phyloP scores from a whole-genome alignment of 176 grass and related monocot genomes.

The Otatea glauca region DNA sequence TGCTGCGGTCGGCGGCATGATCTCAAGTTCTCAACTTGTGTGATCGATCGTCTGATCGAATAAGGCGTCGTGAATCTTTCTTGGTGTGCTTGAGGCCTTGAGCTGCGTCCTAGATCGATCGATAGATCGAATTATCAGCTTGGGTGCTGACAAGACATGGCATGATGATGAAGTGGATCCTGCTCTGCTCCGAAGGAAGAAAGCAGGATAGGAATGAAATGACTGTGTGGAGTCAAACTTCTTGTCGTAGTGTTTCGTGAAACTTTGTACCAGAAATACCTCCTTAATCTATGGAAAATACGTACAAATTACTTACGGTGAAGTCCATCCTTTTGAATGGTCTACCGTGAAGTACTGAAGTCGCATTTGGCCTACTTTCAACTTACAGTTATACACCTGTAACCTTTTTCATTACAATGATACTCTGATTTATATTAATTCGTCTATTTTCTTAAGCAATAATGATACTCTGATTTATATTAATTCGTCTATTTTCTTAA shows the following conservation, averaged over 20 bases:
- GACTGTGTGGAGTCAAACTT: background rate
- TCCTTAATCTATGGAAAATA: background rate
- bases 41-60: background rate
- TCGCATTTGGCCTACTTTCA: background rate
- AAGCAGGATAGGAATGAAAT: background rate
- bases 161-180: background rate
- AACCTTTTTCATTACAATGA: background rate
- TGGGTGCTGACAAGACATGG: background rate
- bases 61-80: background rate
- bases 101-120: constrained; percentile 5
- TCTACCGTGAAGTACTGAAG: background rate
- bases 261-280: background rate
- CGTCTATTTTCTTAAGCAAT: too few species aligned
- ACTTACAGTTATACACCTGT: background rate
- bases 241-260: background rate
- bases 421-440: background rate
- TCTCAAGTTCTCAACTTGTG: background rate
- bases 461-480: background rate
- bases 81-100: background rate
- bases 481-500: too few species aligned
- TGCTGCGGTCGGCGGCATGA: background rate
- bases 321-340: background rate
- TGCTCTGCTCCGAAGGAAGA: background rate
- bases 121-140: background rate
- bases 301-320: background rate